Conservation (phyloP, 192 early-diverging fungal genomes). For the Geosiphon pyriformis region DNA sequence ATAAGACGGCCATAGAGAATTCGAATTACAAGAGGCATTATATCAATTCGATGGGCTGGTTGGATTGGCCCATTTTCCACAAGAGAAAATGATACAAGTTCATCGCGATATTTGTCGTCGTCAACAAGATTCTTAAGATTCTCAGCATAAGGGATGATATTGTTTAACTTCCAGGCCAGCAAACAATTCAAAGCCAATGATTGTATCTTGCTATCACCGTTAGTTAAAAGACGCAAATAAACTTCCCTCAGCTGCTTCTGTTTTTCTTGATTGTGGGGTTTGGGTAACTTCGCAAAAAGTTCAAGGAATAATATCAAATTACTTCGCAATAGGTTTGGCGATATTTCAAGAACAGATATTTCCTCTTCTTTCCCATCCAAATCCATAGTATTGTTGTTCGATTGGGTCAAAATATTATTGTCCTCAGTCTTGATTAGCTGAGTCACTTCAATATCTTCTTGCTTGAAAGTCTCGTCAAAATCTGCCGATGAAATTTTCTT, state of each 20-base stretch:
- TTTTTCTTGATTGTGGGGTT: constrained; percentile 52
- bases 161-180: constrained; percentile 70
- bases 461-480: constrained; percentile 27
- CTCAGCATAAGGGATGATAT: constrained; percentile 68
- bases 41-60: constrained; percentile 55
- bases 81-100: constrained; percentile 71
- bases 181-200: constrained; percentile 76
- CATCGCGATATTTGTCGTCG: constrained; percentile 89
- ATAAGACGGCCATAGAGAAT: constrained; percentile 91
- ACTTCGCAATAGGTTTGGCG: constrained; percentile 16
- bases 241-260: constrained; percentile 49
- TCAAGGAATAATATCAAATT: constrained; percentile 48
- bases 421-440: too few species aligned
- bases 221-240: constrained; percentile 70
- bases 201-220: constrained; percentile 79
- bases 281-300: constrained; percentile 63
- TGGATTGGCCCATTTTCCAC: constrained; percentile 52
- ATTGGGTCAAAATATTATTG: too few species aligned
- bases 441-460: constrained; percentile 24
- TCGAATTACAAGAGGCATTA: constrained; percentile 74
- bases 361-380: constrained; percentile 3
- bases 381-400: constrained; percentile 28
- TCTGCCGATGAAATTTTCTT: constrained; percentile 53
- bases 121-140: constrained; percentile 71
- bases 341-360: constrained; percentile 17